Percentiles rank a stretch among this genome's conserved stretches.
These are phyloP conservation scores for Trypanosoma conorhini DNA, from an alignment of 208 protist genomes.

Conservation along the genomic window DNA sequence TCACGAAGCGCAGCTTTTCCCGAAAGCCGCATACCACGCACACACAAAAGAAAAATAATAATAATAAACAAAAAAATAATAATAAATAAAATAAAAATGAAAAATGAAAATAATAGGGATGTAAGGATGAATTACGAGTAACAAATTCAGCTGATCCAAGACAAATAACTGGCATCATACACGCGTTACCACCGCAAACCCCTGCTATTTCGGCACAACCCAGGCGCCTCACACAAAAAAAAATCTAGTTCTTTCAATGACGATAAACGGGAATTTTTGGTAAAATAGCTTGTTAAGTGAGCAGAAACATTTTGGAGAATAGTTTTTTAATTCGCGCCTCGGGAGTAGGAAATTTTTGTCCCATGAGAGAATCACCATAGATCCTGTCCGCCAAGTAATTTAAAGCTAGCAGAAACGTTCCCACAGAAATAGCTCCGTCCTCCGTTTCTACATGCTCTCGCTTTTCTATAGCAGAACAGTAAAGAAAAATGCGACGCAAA, in stretches of 20 bases:
- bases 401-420: constrained; percentile 40
- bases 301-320: constrained; percentile 66
- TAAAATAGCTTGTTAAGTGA: constrained; percentile 16
- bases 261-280: neutral
- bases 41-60: neutral
- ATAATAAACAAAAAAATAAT: constrained; percentile 7
- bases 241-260: neutral
- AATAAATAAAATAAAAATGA: neutral
- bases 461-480: constrained; percentile 28
- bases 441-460: constrained; percentile 12
- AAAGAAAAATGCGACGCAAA: constrained; percentile 48
- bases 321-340: constrained; percentile 52
- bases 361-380: constrained; percentile 44
- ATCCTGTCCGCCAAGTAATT: constrained; percentile 57
- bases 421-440: constrained; percentile 33
- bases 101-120: neutral
- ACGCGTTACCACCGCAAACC: no score
- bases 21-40: neutral
- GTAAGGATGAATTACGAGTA: no score
- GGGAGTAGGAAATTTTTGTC: constrained; percentile 45
- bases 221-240: no score
- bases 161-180: no score
- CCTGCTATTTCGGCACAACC: no score
- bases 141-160: no score
- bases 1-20: neutral